Base-by-base conservation (phyloP, 352 stramenopile species). In the Pythium aquatile region DNA sequence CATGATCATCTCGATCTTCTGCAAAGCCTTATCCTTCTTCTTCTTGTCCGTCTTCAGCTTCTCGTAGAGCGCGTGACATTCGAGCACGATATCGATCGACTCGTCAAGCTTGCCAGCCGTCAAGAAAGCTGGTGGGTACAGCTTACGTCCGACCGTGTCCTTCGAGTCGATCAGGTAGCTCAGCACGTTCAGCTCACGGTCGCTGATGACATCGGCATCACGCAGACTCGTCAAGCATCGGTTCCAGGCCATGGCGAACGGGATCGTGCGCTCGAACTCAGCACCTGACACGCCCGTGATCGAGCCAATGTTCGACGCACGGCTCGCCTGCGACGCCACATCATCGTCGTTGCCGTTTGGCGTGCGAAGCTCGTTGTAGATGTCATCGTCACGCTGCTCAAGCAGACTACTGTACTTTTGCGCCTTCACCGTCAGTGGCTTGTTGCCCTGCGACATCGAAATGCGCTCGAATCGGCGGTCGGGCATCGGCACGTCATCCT, bases 191-290 rank as follows among this genome's bases (percentile, higher is more conserved):
- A 94, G 54, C 24, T 96, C 87, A 32, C 87, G 87, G 61, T 96
- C 83, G 42, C 79, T 91, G 47, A 96, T 90, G 20, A 96, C 74
- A 66, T 94, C 87, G 33, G 85, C 85, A 51, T 92, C 87, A 46
- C 87, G 85, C 49, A 96, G 66, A 71, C 81, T 92, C 14, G 65
- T 64, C 35, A 96, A 57, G 32, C 82, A 93, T 8, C 82, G 83
- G 55, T 96, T 96, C 87, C 87, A 96, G 17, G 87, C 87, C 83
- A 94, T 93, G 8, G 87, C 87, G 55, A 96, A 96, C 28, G 87
- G 74, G 60, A 93, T 93, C 44, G 85, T 91, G 24, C 87, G 85
- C 65, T 94, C 83, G 63, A 94, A 96, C 55, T 92, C 83, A 8
- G 83, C 79, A 46, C 85, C 87, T 7, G 81, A 91, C 29, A 95